phyloP scores from a whole-genome alignment of 768 basidiomycete genomes.

The Lactarius deliciosus region DNA sequence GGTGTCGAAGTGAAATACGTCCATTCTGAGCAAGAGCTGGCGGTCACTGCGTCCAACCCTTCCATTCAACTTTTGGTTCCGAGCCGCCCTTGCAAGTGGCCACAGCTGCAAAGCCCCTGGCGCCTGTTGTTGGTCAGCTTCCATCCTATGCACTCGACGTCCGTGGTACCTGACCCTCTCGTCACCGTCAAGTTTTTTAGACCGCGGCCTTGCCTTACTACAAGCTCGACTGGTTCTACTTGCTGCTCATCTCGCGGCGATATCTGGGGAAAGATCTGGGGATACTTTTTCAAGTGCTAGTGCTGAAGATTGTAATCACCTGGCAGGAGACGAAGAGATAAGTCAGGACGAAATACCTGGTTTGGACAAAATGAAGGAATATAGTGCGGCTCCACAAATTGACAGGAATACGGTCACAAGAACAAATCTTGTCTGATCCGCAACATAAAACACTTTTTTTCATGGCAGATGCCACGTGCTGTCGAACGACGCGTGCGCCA shows the following conservation, averaged over 20 bases:
- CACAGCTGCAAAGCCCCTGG: constrained; percentile 17
- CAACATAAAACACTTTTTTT: too few species aligned
- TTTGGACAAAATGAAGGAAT: too few species aligned
- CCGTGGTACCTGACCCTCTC: neutral
- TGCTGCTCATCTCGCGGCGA: constrained; percentile 54
- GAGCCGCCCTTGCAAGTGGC: constrained; percentile 43
- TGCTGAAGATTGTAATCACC: constrained; percentile 3
- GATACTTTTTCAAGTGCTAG: too few species aligned
- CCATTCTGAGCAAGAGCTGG: neutral
- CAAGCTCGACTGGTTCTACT: constrained; percentile 72
- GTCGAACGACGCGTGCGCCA: too few species aligned
- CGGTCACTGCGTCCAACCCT: neutral
- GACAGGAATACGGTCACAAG: too few species aligned
- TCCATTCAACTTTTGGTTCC: constrained; percentile 56
- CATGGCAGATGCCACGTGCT: too few species aligned
- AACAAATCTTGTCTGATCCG: too few species aligned
- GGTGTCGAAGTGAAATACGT: constrained; percentile 13
- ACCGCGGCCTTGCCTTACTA: constrained; percentile 58
- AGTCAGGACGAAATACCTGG: constrained; percentile 3
- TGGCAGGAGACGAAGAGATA: neutral
- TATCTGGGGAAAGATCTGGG: constrained; percentile 30
- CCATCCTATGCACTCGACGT: neutral
- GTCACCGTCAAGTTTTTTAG: constrained; percentile 33
- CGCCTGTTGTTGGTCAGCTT: too few species aligned
- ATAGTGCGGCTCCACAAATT: too few species aligned